Conservation (phyloP, 495 filamentous ascomycete genomes). For the Tuber indicum region DNA sequence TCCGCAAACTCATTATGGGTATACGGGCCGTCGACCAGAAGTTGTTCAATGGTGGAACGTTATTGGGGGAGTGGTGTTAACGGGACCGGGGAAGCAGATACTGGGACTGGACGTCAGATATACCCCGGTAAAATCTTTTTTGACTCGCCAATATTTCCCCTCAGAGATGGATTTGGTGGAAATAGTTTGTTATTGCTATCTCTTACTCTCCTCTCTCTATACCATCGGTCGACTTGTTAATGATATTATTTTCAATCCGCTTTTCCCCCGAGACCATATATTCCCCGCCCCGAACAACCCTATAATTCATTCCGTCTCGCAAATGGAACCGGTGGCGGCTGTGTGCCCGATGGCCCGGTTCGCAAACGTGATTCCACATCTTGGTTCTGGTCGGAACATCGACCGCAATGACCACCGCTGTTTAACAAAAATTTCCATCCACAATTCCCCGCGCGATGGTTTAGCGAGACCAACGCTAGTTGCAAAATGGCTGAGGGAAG, state of each 20-base stretch:
- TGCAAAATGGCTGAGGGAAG: slow-evolving; percentile 43
- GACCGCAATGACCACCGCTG: slow-evolving; percentile 29
- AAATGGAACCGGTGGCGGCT: slow-evolving; percentile 35
- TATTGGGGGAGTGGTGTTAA: not conserved
- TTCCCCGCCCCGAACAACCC: slow-evolving; percentile 35
- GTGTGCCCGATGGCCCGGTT: slow-evolving; percentile 47
- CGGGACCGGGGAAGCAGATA: slow-evolving; percentile 39
- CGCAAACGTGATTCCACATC: slow-evolving; percentile 31
- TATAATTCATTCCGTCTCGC: slow-evolving; percentile 21
- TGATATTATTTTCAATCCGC: not conserved
- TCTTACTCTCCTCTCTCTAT: not conserved
- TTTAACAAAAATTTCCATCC: slow-evolving; percentile 49
- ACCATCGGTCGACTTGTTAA: not conserved
- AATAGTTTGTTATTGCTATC: slow-evolving; percentile 36
- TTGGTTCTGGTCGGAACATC: slow-evolving; percentile 16
- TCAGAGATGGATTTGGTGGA: slow-evolving; percentile 45
- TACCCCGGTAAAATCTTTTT: slow-evolving; percentile 33
- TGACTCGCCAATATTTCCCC: slow-evolving; percentile 42
- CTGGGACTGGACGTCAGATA: slow-evolving; percentile 47
- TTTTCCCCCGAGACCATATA: slow-evolving; percentile 43
- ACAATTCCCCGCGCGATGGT: slow-evolving; percentile 33
- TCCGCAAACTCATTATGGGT: slow-evolving; percentile 61
- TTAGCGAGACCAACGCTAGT: slow-evolving; percentile 26
- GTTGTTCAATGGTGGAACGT: slow-evolving; percentile 2
- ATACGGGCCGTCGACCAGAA: slow-evolving; percentile 41